Base-by-base conservation (phyloP, 2,329 filamentous ascomycete species). In the Cryphonectria naterciae region DNA sequence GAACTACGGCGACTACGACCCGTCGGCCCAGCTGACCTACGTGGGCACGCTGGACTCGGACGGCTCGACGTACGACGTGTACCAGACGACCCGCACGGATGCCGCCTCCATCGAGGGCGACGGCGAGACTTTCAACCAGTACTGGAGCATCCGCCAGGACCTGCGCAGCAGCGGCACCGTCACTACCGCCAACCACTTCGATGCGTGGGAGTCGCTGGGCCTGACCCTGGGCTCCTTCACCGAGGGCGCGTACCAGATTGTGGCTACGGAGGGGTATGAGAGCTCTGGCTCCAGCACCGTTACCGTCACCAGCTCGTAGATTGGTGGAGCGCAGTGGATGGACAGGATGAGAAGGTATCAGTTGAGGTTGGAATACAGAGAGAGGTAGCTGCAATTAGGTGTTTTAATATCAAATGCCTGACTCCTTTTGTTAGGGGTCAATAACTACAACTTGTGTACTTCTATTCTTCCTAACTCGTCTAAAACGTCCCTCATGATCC, bases 211-310 rank as follows among this genome's bases (percentile, higher is more conserved):
- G 11, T 77, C 78, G 72, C 71, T 77, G 35, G 86, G 85, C 17
- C 77, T 86, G 76, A 79, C 78, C 58, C 76, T 87, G 6, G 85
- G 85, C 4, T 78, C 75, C 66, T 82, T 84, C 75, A 80, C 87
- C 77, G 60, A 56, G 10, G 67, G 67, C 22, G 67, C 67, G 41
- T 88, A 87, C 79, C 82, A 84, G 82, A 86, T 88, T 70, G 78
- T 86, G 10, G 85, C 85, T 5, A 85, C 84, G 2, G 85, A 87
- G 78, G 85, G 84, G 1, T 86, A 87, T 78, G 80, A 82, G 72
- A 86, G 84, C 77, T 83, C 78, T 73, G 85, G 85, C 15, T 81
- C 79, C 56, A 79, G 85, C 63, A 79, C 77, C 52, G 84, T 87
- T 69, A 77, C 74, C 8, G 77, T 80, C 49, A 63, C 67, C 35